Percentiles rank a stretch among this genome's conserved stretches.
phyloP scores from a whole-genome alignment of 805 yeast species.

The Candida montana region DNA sequence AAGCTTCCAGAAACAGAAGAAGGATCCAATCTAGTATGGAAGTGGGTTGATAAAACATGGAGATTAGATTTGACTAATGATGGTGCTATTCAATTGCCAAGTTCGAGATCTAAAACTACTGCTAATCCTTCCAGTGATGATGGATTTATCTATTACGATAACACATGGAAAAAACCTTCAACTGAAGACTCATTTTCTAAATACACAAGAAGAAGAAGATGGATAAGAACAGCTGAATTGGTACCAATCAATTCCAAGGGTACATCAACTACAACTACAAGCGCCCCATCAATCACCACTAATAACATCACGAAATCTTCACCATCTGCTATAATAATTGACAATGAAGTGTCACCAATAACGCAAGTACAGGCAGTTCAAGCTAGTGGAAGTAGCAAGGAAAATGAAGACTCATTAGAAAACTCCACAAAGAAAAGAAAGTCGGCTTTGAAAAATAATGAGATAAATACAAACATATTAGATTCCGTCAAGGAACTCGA shows the following conservation, averaged over 20 bases:
- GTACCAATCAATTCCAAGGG: constrained; percentile 32
- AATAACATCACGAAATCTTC: not conserved
- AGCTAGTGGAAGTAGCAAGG: constrained; percentile 16
- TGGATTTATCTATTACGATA: constrained; percentile 85
- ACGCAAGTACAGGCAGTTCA: constrained; percentile 20
- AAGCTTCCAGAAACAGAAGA: constrained; percentile 72
- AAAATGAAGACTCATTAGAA: constrained; percentile 3
- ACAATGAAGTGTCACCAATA: constrained; percentile 13
- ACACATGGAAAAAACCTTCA: constrained; percentile 89
- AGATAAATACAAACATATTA: constrained; percentile 22
- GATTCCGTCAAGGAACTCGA: constrained; percentile 21
- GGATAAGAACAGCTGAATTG: constrained; percentile 93
- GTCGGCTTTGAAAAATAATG: constrained; percentile 37
- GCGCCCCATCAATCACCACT: not conserved
- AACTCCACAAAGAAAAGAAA: constrained; percentile 31
- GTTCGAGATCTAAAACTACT: constrained; percentile 45
- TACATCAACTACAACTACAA: not conserved
- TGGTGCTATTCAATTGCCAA: constrained; percentile 71
- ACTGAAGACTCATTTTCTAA: constrained; percentile 85
- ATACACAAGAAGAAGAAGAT: constrained; percentile 89
- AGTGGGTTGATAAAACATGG: constrained; percentile 95
- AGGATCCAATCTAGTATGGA: constrained; percentile 73
- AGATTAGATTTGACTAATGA: constrained; percentile 83
- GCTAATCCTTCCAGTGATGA: constrained; percentile 76
- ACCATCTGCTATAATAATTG: constrained; percentile 6